These are phyloP conservation scores for Heterobasidion occidentale DNA, from an alignment of 1,284 basidiomycete genomes.

Conservation along the genomic window DNA sequence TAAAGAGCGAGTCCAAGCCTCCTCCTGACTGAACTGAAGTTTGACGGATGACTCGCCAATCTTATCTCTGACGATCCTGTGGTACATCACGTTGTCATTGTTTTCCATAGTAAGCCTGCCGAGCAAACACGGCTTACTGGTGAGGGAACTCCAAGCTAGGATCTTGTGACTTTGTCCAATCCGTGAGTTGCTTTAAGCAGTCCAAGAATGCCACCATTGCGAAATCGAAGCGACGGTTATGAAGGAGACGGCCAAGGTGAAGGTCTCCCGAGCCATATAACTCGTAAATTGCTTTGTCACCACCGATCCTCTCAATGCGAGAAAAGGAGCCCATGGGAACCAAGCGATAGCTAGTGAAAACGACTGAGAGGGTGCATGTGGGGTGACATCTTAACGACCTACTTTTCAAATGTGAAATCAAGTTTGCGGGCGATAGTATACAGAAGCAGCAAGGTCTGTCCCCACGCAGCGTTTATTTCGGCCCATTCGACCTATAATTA, in stretches of 20 bases:
- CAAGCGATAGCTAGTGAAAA: conserved; percentile 63
- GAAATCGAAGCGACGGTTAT: conserved; percentile 92
- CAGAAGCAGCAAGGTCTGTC: conserved; percentile 86
- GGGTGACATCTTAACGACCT: conserved; percentile 17
- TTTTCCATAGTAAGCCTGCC: background rate
- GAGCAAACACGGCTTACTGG: conserved; percentile 43
- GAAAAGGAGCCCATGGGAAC: conserved; percentile 93
- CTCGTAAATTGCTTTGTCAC: conserved; percentile 82
- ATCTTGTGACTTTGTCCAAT: conserved; percentile 73
- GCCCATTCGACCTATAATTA: conserved; percentile 83
- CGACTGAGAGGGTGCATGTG: background rate
- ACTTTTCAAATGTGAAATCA: conserved; percentile 83
- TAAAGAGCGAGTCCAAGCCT: conserved; percentile 91
- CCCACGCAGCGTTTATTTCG: conserved; percentile 99
- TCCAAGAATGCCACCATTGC: conserved; percentile 96
- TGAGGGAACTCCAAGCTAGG: conserved; percentile 75
- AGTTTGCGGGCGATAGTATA: conserved; percentile 89
- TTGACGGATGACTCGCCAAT: conserved; percentile 95
- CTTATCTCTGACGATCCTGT: conserved; percentile 86
- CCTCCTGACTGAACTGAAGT: conserved; percentile 90
- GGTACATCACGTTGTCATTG: background rate
- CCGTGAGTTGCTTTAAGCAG: conserved; percentile 86
- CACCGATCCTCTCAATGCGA: conserved; percentile 76
- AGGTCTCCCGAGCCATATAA: conserved; percentile 88
- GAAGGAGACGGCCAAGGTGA: conserved; percentile 80